Conservation (phyloP, 768 basidiomycete genomes). For the Xerocomellus chrysenteron region DNA sequence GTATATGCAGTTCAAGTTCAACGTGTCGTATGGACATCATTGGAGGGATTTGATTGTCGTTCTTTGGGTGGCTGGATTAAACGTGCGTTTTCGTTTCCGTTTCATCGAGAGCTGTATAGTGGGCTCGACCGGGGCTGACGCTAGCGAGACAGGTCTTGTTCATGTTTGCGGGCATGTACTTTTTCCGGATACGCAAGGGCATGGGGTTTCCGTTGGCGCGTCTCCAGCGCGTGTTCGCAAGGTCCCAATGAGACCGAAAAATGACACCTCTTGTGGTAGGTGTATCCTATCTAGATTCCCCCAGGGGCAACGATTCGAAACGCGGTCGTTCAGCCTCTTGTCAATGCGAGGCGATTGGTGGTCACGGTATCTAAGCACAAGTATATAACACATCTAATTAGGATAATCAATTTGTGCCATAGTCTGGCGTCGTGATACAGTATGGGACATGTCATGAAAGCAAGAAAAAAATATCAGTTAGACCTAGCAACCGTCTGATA, state of each 20-base stretch:
- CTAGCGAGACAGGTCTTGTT: conserved; percentile 20
- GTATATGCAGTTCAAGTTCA: neutral
- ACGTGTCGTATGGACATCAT: conserved; percentile 3
- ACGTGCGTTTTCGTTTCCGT: conserved; percentile 31
- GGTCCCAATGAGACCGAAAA: neutral
- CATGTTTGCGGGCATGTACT: conserved; percentile 31
- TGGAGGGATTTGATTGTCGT: conserved; percentile 14
- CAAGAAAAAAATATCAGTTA: neutral
- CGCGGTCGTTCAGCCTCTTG: too few relatives aligned
- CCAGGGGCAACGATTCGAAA: too few relatives aligned
- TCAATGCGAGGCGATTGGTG: too few relatives aligned
- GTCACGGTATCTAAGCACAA: too few relatives aligned
- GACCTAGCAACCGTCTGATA: neutral
- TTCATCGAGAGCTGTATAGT: too few relatives aligned
- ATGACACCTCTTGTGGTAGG: neutral
- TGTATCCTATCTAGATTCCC: too few relatives aligned
- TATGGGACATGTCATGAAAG: neutral
- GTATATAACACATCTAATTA: too few relatives aligned
- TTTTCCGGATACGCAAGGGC: conserved; percentile 29
- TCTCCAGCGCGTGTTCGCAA: neutral
- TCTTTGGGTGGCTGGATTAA: conserved; percentile 34
- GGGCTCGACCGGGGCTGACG: neutral
- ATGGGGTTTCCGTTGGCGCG: conserved; percentile 1
- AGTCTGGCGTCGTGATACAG: too few relatives aligned
- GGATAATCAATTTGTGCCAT: too few relatives aligned